A percentile compares a stretch with the other conserved stretches of the same genome.
Evolutionary conservation across 139 green algal genomes (phyloP).

Genomic region (Chlamydomonas applanata): DNA sequence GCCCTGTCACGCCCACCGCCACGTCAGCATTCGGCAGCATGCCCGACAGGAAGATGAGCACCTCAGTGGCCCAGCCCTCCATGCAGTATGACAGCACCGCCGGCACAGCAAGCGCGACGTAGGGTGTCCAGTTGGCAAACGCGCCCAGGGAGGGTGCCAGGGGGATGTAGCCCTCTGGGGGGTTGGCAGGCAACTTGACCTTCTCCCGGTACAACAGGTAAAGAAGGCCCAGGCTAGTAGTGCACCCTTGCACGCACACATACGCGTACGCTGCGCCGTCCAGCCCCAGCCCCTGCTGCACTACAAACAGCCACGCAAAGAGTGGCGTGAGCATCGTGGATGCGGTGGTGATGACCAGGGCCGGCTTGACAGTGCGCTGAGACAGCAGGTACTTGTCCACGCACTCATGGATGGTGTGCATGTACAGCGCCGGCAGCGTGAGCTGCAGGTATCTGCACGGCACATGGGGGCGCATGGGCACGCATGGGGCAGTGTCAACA

Average conservation of each 20-base stretch:
- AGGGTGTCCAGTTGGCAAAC: conserved; percentile 25
- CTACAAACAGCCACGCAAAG: conserved; percentile 22
- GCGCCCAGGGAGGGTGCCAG: conserved; percentile 15
- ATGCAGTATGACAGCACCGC: conserved; percentile 27
- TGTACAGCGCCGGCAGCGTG: conserved; percentile 28
- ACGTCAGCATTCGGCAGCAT: conserved; percentile 26
- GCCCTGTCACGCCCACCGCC: conserved; percentile 36
- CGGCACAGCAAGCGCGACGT: conserved; percentile 34
- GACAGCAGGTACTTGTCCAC: conserved; percentile 32
- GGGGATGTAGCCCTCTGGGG: background rate
- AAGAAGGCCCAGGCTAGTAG: conserved; percentile 5
- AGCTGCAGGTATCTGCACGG: conserved; percentile 34
- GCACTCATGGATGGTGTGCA: conserved; percentile 30
- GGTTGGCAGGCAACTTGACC: background rate
- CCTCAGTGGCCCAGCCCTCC: conserved; percentile 36
- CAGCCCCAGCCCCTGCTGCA: conserved; percentile 18
- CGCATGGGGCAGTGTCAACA: too few species aligned
- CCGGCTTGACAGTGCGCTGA: conserved; percentile 19
- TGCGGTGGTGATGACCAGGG: conserved; percentile 16
- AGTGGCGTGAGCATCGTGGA: conserved; percentile 20
- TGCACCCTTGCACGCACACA: conserved; percentile 6
- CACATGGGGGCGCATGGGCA: background rate
- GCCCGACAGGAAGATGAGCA: conserved; percentile 37
- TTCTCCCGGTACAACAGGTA: conserved; percentile 18
- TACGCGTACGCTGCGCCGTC: conserved; percentile 35